Evolutionary conservation across 495 filamentous ascomycete genomes (phyloP), one percentile per base, ranked within the genome.

Genomic region (Neurospora sp.): DNA sequence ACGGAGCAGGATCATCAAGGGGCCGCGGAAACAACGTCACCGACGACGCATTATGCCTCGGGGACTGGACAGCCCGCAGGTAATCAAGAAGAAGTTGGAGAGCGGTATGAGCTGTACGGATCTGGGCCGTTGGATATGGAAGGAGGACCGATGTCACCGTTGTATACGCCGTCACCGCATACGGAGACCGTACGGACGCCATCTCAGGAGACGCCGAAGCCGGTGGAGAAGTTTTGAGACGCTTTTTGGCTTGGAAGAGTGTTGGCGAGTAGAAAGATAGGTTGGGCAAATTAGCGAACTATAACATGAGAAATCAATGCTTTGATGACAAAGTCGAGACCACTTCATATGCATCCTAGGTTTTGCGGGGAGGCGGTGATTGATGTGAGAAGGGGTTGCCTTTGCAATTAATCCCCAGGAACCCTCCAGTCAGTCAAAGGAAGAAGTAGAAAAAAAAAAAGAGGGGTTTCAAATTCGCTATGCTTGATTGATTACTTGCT

Each of bases 21-120:
- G 18, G 77, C 76, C 20, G 75, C 69, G 8, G 77, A 79, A 65
- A 79, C 79, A 18, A 72, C 75, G 9, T 76, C 71, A 70, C 76
- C 79, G 4, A 80, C 81, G 78, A 76, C 81, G 35, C 78, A 79
- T 38, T 77, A 78, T 40, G 35, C 69, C 27, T 38, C 48, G 53
- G 72, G 39, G 20, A 20, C 68, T 9, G 71, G 69, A 12, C 38
- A 70, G 38, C 37, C 12, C 8, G 6, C 65, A n/a, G 59, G 22
- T 18, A 4, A 22, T 9, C 42, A 72, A 8, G 35, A 71, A 4
- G 27, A 31, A 31, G 27, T 31, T 31, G 27, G 27, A 31, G 3
- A 31, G 27, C 27, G 75, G 40, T 80, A 73, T 68, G 78, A 81
- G 71, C 45, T 81, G 42, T 78, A 79, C 40, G 79, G 79, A 27